Percentiles rank a stretch among this genome's conserved stretches.
phyloP scores from a whole-genome alignment of 495 filamentous ascomycete genomes.

The Penicillium mononematosum region DNA sequence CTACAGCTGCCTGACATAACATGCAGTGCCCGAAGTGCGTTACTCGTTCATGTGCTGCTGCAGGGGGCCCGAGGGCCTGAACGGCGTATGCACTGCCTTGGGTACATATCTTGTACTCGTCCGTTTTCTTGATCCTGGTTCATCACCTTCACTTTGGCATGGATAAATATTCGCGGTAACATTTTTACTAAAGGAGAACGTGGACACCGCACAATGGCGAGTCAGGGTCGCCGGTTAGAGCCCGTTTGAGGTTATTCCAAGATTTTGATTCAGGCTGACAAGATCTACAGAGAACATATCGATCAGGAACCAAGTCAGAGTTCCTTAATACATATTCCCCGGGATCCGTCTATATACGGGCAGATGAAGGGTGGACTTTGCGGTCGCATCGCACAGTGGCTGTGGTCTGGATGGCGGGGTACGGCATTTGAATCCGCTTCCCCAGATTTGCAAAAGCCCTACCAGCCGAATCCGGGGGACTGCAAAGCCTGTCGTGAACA shows the following conservation, averaged over 20 bases:
- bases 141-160: background rate
- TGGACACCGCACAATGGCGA: background rate
- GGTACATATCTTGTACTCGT: background rate
- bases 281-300: slow-evolving; percentile 4
- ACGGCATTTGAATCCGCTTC: slow-evolving; percentile 8
- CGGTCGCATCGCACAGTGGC: slow-evolving; percentile 21
- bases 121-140: background rate
- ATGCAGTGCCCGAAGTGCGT: background rate
- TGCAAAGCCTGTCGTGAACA: slow-evolving; percentile 38
- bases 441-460: slow-evolving; percentile 4
- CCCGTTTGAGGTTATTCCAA: background rate
- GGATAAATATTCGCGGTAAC: background rate
- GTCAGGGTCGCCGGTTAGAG: background rate
- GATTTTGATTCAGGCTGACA: background rate
- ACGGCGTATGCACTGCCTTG: background rate
- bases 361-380: slow-evolving; percentile 12
- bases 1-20: background rate
- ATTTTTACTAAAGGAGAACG: background rate
- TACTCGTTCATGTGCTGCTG: slow-evolving; percentile 2
- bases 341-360: background rate
- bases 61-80: background rate
- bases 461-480: slow-evolving; percentile 9
- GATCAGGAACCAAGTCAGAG: background rate
- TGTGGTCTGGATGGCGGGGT: slow-evolving; percentile 24
- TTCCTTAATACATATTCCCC: background rate